phyloP scores from a whole-genome alignment of 495 filamentous ascomycete genomes.

The Penicillium verhagenii region DNA sequence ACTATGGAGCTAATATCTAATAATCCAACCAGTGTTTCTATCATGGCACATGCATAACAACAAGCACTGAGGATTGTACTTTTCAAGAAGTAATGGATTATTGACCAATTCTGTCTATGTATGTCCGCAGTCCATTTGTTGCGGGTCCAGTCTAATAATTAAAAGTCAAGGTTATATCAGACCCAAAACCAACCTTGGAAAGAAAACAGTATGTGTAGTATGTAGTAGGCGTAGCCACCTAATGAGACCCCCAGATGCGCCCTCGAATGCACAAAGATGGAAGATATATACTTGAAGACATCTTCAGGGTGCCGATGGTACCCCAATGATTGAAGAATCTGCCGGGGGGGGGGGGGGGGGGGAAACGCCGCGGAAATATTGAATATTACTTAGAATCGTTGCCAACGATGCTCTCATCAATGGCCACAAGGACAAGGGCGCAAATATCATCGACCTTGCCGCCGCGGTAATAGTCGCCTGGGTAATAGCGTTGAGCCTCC shows the following conservation, averaged over 20 bases:
- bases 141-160: not conserved
- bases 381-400: not conserved
- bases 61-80: no score
- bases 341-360: no score
- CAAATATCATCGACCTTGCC: conserved; percentile 94
- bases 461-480: conserved; percentile 76
- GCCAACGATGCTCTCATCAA: conserved; percentile 35
- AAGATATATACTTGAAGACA: not conserved
- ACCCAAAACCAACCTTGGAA: not conserved
- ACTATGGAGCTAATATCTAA: no score
- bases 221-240: not conserved
- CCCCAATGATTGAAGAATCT: no score
- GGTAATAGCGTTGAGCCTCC: conserved; percentile 84
- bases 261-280: conserved; percentile 13
- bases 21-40: no score
- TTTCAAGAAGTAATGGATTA: no score
- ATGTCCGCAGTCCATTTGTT: not conserved
- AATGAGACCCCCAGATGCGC: conserved; percentile 10
- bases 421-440: conserved; percentile 70
- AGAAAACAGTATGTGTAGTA: not conserved
- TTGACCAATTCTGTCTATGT: no score
- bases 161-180: not conserved
- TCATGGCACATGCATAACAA: no score
- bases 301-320: no score
- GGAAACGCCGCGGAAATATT: not conserved